Evolutionary conservation across 768 basidiomycete genomes (phyloP), one percentile per base, ranked within the genome.

Genomic region (Lactifluus volemus): DNA sequence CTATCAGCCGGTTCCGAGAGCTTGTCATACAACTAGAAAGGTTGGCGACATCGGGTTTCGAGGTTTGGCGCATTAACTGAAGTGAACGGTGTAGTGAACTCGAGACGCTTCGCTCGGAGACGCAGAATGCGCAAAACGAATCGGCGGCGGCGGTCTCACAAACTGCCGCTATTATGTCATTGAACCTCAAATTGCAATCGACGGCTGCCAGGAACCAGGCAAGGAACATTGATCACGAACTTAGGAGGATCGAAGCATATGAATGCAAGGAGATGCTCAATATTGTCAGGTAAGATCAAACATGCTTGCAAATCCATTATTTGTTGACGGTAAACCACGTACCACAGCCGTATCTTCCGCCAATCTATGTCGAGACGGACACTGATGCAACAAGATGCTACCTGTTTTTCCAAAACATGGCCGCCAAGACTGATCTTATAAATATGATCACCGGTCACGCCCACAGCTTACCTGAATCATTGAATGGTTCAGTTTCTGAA

Each of bases 101-200:
- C 53, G 92, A 96, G 53, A 73, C 74, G 17, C 80, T 98, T 5
- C 89, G 93, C 36, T 76, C 86, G 14, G 87, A 94, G 70, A 92
- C 92, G 4, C 88, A 91, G 68, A 87, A 85, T 0, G 90, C 89
- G 1, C 89, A 92, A 67, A 79, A 81, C 30, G 90, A 94, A 70
- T 89, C 89, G 3, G 87, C 88, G 1, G 83, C 84, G 0, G 89
- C 92, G 15, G 86, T 84, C 14, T 89, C 87, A 1, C 94, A 98
- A 68, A 88, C 91, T 0, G 95, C 95, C 3, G 89, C 90, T 2
- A 87, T 98, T 78, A 86, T 98, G 80, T 92, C 93, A 49, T 78
- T 97, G 55, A 98, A 98, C 72, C 81, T 97, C 72, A 97, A 92
- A 71, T 80, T 99, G 5, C 96, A 98, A 71, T 90, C 90, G 0